phyloP scores from a whole-genome alignment of 1,139 yeast genomes.

The Kurtzmaniella quercitrusa region DNA sequence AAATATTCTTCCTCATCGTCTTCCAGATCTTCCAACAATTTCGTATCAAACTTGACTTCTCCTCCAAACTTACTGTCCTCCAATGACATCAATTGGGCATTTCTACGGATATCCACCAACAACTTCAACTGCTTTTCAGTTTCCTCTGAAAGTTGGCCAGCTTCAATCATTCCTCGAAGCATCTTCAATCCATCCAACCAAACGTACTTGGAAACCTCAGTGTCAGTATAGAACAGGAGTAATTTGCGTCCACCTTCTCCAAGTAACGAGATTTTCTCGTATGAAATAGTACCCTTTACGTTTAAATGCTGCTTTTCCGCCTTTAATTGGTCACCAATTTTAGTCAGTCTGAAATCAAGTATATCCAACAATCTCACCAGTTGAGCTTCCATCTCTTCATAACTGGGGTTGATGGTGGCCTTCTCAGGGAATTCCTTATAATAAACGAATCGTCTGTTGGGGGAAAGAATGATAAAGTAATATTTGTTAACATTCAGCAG shows the following conservation, averaged over 20 bases:
- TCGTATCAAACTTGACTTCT: slow-evolving; percentile 10
- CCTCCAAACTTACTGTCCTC: slow-evolving; percentile 26
- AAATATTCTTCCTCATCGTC: slow-evolving; percentile 39
- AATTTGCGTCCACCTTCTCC: slow-evolving; percentile 39
- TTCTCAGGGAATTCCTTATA: slow-evolving; percentile 56
- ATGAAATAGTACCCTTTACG: slow-evolving; percentile 49
- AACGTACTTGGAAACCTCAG: slow-evolving; percentile 62
- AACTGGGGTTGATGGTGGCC: slow-evolving; percentile 48
- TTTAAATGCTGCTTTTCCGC: slow-evolving; percentile 22
- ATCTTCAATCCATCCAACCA: slow-evolving; percentile 82
- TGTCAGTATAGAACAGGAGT: slow-evolving; percentile 64
- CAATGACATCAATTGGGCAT: slow-evolving; percentile 61
- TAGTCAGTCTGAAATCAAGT: slow-evolving; percentile 37
- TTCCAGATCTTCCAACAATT: slow-evolving; percentile 18
- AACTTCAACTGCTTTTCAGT: slow-evolving; percentile 56
- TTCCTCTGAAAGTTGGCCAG: slow-evolving; percentile 47
- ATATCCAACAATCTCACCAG: slow-evolving; percentile 32
- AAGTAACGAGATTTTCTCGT: slow-evolving; percentile 49
- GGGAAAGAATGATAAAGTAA: slow-evolving; percentile 63
- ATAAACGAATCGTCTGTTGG: slow-evolving; percentile 61
- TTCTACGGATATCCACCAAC: slow-evolving; percentile 56
- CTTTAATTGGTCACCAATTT: slow-evolving; percentile 31
- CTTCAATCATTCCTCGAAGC: slow-evolving; percentile 37
- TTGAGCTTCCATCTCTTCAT: slow-evolving; percentile 46
- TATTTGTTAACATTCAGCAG: slow-evolving; percentile 22